Conservation (phyloP, 139 green algal genomes). For the Desmodesmus armatus region DNA sequence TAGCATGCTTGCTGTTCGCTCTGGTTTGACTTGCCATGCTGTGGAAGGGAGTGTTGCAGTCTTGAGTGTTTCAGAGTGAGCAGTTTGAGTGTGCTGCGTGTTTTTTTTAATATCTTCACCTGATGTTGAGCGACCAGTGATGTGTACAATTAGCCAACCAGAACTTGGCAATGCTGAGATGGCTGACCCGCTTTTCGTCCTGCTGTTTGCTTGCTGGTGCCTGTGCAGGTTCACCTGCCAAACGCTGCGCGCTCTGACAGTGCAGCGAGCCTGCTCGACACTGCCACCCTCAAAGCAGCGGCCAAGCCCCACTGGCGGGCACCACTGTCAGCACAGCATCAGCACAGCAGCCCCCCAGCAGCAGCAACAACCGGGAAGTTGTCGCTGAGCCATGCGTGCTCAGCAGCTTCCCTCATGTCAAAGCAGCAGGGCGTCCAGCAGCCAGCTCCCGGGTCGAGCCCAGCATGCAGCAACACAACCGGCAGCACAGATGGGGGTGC, state of each 20-base stretch:
- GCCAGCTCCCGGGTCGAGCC: background rate
- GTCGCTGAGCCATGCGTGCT: no score
- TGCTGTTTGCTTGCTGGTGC: background rate
- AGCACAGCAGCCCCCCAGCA: constrained; percentile 12
- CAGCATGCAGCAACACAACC: constrained; percentile 2
- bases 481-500: no score
- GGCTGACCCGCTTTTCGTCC: background rate
- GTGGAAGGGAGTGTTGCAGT: background rate
- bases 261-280: constrained; percentile 12
- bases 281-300: background rate
- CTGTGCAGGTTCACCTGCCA: constrained; percentile 16
- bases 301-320: background rate
- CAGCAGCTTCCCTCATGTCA: background rate
- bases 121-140: no score
- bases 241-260: constrained; percentile 22
- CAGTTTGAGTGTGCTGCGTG: no score
- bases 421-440: background rate
- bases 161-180: background rate
- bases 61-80: no score
- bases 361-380: background rate
- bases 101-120: no score
- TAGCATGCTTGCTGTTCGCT: background rate
- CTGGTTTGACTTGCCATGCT: no score
- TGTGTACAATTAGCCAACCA: no score
- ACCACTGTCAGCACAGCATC: constrained; percentile 14